Evolutionary conservation across 2,329 filamentous ascomycete species (phyloP), one percentile per base, ranked within the genome.

Genomic region (Exophiala bonariae): DNA sequence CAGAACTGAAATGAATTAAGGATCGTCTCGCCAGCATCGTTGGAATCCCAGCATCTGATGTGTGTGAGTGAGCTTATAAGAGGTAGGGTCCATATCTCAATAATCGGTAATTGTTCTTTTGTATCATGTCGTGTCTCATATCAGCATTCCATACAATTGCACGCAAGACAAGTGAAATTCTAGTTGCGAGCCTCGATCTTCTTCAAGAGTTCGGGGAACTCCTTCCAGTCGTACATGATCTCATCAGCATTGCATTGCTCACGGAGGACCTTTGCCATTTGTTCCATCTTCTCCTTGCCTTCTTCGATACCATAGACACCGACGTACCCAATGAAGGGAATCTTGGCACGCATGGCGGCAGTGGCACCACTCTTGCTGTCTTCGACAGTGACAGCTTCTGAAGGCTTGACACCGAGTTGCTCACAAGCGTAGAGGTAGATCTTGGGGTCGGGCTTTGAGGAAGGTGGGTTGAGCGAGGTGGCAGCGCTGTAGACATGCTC

Each of bases 381-480:
- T 76, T 96, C 91, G 51, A 96, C 81, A 18, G 90, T 87, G 31
- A 96, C 77, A 56, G 80, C 83, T 75, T 95, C 86, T 41, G 74
- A 74, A 2, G 88, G 75, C 63, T 80, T 81, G 72, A 87, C 86
- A 55, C 85, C 86, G 43, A 95, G 77, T 64, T 81, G 74, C 70
- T 90, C 74, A 65, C 90, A 81, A 18, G 90, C 87, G 67, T 85
- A 80, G 56, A 90, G 71, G 75, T 96, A 96, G 71, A 96, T 87
- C 59, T 88, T 88, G n/a, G 91, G 91, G 70, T 96, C 88, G 13
- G 90, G 90, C 80, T 96, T 96, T 70, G 83, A 89, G 47, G 89
- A 92, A 13, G 91, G 91, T 62, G 77, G 82, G 52, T 81, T 75
- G 60, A 96, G 80, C 51, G 85, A 89, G 32, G 85, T 89, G 47